Base-by-base conservation (phyloP, 2,329 filamentous ascomycete species). In the Ilyonectria robusta region DNA sequence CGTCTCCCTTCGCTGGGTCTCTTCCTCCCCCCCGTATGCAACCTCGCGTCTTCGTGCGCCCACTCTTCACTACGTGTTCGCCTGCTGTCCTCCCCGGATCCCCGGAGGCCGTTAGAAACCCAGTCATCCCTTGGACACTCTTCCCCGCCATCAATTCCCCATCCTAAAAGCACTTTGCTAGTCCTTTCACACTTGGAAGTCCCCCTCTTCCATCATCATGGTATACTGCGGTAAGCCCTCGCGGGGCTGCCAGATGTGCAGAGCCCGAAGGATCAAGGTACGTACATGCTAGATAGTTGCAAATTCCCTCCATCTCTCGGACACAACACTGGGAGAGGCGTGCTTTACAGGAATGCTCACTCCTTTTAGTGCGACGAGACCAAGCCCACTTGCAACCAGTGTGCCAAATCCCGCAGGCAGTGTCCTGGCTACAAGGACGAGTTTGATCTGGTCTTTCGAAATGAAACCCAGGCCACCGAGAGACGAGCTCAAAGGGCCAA, bases 201-300 rank as follows among this genome's bases (percentile, higher is more conserved):
- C 51, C 29, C 57, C n/a, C 33, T 42, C 53, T 46, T 47, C 35
- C 51, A 48, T 40, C 78, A 81, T 66, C 70, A 91, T 91, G 89
- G 89, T 91, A 13, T 91, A 91, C 73, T 89, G 87, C 68, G 89
- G 89, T 47, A 91, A 90, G 80, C 88, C 90, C 75, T 91, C 89
- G 1, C 82, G 85, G 81, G 92, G 91, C 74, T 94, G 92, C 75
- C 91, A 92, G 81, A 93, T 91, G 88, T 94, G 92, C 78, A 88
- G 91, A 77, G 91, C 87, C 40, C 86, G 92, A 70, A 86, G 91
- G 73, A 93, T 94, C 77, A 93, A 93, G 87, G 92, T 92, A 84
- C 69, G 84, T 71, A 56, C 51, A 26, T 56, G 42, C 56, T 54
- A 44, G 47, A 44, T 21, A 23, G 42, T 21, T 42, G 31, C 54